phyloP scores from a whole-genome alignment of 805 yeast species.

The Ogataea pini region DNA sequence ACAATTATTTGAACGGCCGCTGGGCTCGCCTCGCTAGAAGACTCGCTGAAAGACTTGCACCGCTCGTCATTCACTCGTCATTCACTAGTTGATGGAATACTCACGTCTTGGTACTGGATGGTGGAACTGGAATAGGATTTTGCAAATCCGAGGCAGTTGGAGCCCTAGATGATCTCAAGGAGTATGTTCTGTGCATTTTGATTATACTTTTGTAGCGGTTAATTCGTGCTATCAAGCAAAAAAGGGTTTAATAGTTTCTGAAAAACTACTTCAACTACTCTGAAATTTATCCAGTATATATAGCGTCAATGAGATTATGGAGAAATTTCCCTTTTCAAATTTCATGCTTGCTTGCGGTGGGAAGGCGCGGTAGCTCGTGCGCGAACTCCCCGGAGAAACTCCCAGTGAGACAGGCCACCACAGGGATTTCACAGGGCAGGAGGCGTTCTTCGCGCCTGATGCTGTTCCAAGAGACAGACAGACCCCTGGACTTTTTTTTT shows the following conservation, averaged over 20 bases:
- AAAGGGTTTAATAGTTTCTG: neutral
- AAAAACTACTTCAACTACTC: slow-evolving; percentile 1
- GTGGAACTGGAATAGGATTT: slow-evolving; percentile 93
- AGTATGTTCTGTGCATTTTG: slow-evolving; percentile 91
- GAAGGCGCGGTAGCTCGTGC: slow-evolving; percentile 1
- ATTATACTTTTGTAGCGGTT: neutral
- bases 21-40: no score
- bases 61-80: no score
- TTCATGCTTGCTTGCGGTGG: slow-evolving; percentile 13
- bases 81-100: slow-evolving; percentile 6
- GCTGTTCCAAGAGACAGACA: neutral
- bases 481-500: slow-evolving; percentile 3
- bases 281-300: slow-evolving; percentile 10
- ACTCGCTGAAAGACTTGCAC: no score
- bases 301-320: slow-evolving; percentile 14
- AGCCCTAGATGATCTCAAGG: slow-evolving; percentile 74
- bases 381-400: neutral
- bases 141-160: slow-evolving; percentile 96
- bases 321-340: slow-evolving; percentile 21
- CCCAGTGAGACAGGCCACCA: neutral
- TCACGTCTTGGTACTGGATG: slow-evolving; percentile 75
- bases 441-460: neutral
- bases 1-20: no score
- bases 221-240: neutral
- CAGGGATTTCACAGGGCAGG: no score